These are phyloP conservation scores for Aureobasidium musti DNA, from an alignment of 2,329 filamentous ascomycete genomes.

Conservation along the genomic window DNA sequence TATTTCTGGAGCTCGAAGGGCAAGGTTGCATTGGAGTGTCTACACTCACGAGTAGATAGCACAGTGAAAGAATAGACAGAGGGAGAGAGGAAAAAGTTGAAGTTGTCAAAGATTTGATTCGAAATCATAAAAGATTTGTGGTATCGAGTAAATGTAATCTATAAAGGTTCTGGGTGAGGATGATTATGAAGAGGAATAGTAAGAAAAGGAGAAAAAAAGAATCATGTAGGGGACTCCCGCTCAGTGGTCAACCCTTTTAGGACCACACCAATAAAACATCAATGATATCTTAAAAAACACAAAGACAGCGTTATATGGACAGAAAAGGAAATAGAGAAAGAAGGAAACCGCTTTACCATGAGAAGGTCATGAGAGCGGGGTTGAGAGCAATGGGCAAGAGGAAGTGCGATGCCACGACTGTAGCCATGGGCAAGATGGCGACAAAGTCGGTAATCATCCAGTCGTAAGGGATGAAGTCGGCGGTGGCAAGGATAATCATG, in stretches of 20 bases:
- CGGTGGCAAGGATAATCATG: constrained; percentile 67
- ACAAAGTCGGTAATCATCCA: constrained; percentile 55
- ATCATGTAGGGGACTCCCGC: constrained; percentile 9
- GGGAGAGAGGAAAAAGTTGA: not conserved
- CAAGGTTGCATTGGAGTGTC: not conserved
- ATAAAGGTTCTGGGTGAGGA: not conserved
- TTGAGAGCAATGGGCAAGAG: constrained; percentile 72
- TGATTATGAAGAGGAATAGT: not conserved
- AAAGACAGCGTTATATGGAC: constrained; percentile 7
- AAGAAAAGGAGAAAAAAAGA: too few relatives aligned
- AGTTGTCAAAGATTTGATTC: not conserved
- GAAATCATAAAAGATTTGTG: not conserved
- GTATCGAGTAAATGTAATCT: constrained; percentile 19
- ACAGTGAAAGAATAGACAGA: not conserved
- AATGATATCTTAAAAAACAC: constrained; percentile 18
- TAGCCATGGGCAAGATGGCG: constrained; percentile 74
- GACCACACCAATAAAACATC: not conserved
- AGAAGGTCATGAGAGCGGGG: constrained; percentile 78
- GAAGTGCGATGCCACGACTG: constrained; percentile 68
- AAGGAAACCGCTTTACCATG: constrained; percentile 56
- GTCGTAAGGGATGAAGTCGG: constrained; percentile 63
- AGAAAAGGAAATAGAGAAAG: not conserved
- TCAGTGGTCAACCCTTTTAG: not conserved
- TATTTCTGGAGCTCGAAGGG: not conserved
- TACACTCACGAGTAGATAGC: not conserved